Conservation (phyloP, 345 rosid species). For the Camelina hispida region DNA sequence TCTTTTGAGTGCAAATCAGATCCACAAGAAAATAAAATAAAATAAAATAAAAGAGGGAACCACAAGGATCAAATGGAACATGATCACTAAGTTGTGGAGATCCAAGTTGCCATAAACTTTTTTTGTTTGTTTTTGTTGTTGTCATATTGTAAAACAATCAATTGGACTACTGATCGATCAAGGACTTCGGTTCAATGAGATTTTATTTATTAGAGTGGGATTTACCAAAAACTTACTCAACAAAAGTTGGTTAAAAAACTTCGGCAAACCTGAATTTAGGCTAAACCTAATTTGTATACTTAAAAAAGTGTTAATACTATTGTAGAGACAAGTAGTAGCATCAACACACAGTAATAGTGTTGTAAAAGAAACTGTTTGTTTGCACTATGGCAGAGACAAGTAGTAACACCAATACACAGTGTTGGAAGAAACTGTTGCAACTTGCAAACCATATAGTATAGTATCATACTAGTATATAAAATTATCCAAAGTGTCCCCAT, state of each 20-base stretch:
- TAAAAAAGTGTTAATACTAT: background rate
- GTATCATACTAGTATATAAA: background rate
- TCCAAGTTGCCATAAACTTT: constrained; percentile 1
- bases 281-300: background rate
- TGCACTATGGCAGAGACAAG: background rate
- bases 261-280: background rate
- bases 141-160: background rate
- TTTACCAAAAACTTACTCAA: background rate
- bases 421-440: constrained; percentile 5
- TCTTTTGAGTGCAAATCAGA: background rate
- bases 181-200: background rate
- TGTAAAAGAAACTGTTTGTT: constrained; percentile 9
- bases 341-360: background rate
- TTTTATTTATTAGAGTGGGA: background rate
- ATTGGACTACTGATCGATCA: background rate
- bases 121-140: no score
- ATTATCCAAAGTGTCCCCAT: constrained; percentile 18
- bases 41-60: background rate
- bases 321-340: background rate
- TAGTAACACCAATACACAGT: background rate
- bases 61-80: background rate
- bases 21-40: background rate
- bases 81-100: background rate
- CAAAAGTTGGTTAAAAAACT: background rate
- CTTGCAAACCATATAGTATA: no score